Evolutionary conservation across 345 rosid species (phyloP), one percentile per base, ranked within the genome.

Genomic region (Populus simonii): DNA sequence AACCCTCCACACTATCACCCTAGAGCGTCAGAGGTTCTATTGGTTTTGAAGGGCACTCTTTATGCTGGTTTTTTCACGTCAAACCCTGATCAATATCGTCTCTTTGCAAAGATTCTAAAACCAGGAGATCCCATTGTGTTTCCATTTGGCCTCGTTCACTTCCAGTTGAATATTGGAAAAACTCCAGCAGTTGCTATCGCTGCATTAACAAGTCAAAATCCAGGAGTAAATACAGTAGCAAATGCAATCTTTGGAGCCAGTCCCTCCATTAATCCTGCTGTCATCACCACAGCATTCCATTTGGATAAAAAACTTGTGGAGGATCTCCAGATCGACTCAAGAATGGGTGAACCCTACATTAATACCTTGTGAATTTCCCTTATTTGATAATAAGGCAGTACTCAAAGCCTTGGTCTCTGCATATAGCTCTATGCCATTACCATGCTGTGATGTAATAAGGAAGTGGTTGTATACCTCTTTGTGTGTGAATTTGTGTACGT

Each of bases 1-100:
- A 78, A 78, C 68, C 81, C 81, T 33, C 81, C 76, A 8, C 81
- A 78, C 35, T 35, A 23, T 27, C 82, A 80, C 38, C 82, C 82
- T 10, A 74, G 79, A 4, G 82, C 68, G 51, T 41, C 78, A 11
- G 78, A 80, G 51, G 29, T 80, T 61, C 75, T 80, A 2, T 0
- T 62, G 15, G 75, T 68, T 51, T 5, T 59, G 6, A 55, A 80
- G 12, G 82, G 82, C 13, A 23, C 39, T 0, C 53, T 70, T 16
- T 70, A 74, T 2, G 75, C 65, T 47, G 81, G 81, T 0, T 78
- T 78, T 18, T 67, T 78, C 16, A 78, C 81, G 9, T 65, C 81
- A 7, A 72, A 72, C 66, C 76, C 81, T 0, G 72, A 70, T 18
- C 66, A 25, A 25, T 25, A 72, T 20, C 76, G 72, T 35, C 59